Percentiles rank a stretch among this genome's conserved stretches.
Conservation (phyloP, 257 asterid genomes). For the Haberlea rhodopensis region DNA sequence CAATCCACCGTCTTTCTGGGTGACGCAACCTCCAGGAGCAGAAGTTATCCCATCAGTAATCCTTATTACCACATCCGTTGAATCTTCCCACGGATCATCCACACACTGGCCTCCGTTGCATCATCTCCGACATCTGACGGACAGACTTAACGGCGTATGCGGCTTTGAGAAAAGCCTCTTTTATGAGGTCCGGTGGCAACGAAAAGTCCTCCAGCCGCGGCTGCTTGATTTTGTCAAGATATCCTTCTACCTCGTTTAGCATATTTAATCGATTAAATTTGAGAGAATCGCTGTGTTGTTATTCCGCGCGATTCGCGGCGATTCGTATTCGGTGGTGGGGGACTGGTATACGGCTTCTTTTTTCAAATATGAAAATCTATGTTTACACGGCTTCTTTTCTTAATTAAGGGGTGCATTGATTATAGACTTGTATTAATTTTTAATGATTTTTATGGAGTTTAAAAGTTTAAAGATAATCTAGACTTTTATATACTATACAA, state of each 20-base stretch:
- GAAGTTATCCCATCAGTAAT: slow-evolving; percentile 32
- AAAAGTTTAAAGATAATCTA: too few species aligned
- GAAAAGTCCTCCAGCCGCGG: slow-evolving; percentile 87
- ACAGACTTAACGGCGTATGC: slow-evolving; percentile 66
- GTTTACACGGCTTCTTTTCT: too few species aligned
- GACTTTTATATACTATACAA: too few species aligned
- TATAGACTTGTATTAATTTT: too few species aligned
- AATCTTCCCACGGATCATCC: slow-evolving; percentile 56
- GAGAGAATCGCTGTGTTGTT: background rate
- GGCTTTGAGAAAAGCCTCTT: slow-evolving; percentile 75
- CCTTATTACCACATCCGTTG: slow-evolving; percentile 57
- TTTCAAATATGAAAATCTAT: too few species aligned
- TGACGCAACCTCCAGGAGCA: slow-evolving; percentile 42
- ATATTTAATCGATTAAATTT: too few species aligned
- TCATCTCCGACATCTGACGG: slow-evolving; percentile 43
- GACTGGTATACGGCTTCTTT: too few species aligned
- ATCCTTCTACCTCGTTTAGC: slow-evolving; percentile 37
- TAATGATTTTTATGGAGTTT: too few species aligned
- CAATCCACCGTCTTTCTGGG: slow-evolving; percentile 47
- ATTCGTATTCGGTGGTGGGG: background rate
- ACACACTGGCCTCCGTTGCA: slow-evolving; percentile 47
- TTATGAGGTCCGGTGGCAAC: slow-evolving; percentile 72
- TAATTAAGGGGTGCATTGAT: too few species aligned
- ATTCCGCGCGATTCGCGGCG: background rate
- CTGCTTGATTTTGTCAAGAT: slow-evolving; percentile 51